A percentile compares a stretch with the other conserved stretches of the same genome.
phyloP scores from a whole-genome alignment of 2,329 filamentous ascomycete genomes.

The Ophiostoma pallidulum region DNA sequence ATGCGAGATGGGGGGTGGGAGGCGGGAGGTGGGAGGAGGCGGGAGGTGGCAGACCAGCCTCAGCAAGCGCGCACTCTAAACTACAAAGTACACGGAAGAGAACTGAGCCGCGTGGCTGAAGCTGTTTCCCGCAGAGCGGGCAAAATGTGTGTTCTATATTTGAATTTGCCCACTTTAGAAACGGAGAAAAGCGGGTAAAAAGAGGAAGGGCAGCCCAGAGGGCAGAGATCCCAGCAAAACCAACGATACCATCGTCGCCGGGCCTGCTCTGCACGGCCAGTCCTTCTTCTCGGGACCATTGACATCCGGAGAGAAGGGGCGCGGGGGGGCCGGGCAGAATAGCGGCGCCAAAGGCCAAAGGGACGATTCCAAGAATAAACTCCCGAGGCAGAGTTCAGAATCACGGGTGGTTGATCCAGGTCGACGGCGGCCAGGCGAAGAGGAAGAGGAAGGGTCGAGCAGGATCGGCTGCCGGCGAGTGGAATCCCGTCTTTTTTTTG shows the following conservation, averaged over 20 bases:
- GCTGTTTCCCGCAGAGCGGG: neutral
- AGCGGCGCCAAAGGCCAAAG: neutral
- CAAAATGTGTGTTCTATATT: conserved; percentile 4
- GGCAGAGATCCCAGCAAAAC: neutral
- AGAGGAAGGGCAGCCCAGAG: neutral
- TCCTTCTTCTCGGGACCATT: too few relatives aligned
- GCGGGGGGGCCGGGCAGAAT: neutral
- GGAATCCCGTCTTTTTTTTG: too few relatives aligned
- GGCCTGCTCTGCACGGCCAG: conserved; percentile 1
- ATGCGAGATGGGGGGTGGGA: too few relatives aligned
- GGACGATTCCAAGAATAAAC: conserved; percentile 3
- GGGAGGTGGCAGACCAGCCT: too few relatives aligned
- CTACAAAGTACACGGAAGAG: too few relatives aligned
- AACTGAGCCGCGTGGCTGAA: neutral
- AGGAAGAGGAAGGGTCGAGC: too few relatives aligned
- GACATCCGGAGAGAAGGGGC: too few relatives aligned
- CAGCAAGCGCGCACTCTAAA: neutral
- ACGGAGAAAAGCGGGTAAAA: neutral
- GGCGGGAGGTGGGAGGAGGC: too few relatives aligned
- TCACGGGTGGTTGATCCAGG: too few relatives aligned
- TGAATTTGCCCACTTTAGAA: neutral
- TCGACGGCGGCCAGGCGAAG: too few relatives aligned
- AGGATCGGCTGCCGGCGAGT: too few relatives aligned
- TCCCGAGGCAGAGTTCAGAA: too few relatives aligned
- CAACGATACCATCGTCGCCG: neutral